A percentile compares a stretch with the other conserved stretches of the same genome.
These are phyloP conservation scores for Barnettozyma hawaiiensis DNA, from an alignment of 1,139 yeast genomes.

Conservation along the genomic window DNA sequence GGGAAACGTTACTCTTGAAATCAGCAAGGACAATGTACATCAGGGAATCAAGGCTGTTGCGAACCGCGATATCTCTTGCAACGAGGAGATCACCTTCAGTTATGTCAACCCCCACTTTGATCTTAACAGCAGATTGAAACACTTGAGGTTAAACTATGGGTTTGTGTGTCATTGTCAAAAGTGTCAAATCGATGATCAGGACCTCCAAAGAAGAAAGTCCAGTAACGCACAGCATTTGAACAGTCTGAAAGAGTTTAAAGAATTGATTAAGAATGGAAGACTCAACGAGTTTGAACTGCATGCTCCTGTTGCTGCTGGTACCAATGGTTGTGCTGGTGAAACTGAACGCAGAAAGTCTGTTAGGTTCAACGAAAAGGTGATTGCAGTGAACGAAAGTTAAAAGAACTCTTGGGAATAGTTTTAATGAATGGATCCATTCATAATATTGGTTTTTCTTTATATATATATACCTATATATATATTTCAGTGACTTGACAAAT, in stretches of 20 bases:
- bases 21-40: conserved; percentile 41
- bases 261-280: conserved; percentile 40
- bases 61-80: conserved; percentile 48
- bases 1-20: conserved; percentile 56
- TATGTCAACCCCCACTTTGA: conserved; percentile 67
- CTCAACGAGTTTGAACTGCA: conserved; percentile 46
- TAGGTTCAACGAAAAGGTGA: conserved; percentile 61
- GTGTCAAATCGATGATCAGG: conserved; percentile 49
- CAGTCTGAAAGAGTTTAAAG: conserved; percentile 38
- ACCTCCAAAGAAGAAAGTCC: conserved; percentile 24
- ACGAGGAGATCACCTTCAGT: conserved; percentile 64
- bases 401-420: too few species aligned
- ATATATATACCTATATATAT: too few species aligned
- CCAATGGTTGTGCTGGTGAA: conserved; percentile 22
- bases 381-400: conserved; percentile 34
- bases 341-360: conserved; percentile 65
- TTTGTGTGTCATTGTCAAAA: conserved; percentile 65
- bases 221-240: conserved; percentile 21
- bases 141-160: conserved; percentile 76
- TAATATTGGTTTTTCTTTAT: too few species aligned
- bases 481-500: too few species aligned
- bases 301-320: conserved; percentile 33
- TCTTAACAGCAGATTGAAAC: conserved; percentile 59
- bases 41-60: conserved; percentile 60
- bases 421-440: neutral